These are phyloP conservation scores for Davidsoniella neocaledoniae DNA, from an alignment of 2,329 filamentous ascomycete species.

Conservation along the genomic window DNA sequence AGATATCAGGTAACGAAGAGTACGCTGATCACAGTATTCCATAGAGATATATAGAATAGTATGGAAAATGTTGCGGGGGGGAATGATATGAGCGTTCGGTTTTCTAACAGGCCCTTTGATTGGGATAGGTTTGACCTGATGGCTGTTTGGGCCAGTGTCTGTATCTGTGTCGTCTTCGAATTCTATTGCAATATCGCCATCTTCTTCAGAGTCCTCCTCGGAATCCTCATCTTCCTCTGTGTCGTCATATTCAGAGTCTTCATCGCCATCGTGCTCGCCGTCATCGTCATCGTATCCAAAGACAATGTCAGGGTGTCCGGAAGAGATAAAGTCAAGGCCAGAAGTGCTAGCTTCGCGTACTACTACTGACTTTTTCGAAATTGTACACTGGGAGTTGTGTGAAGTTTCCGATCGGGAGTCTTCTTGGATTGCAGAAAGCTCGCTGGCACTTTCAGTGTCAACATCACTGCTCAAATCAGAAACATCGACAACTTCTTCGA, in stretches of 20 bases:
- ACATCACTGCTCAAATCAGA: conserved; percentile 30
- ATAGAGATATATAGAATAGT: conserved; percentile 93
- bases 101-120: conserved; percentile 2
- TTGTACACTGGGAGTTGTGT: conserved; percentile 19
- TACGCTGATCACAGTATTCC: conserved; percentile 95
- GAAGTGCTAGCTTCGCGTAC: conserved; percentile 39
- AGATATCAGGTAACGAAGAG: conserved; percentile 72
- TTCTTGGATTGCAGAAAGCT: conserved; percentile 19
- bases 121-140: background rate
- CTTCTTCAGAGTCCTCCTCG: background rate
- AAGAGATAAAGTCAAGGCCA: conserved; percentile 75
- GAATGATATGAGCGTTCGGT: conserved; percentile 14
- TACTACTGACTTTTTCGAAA: conserved; percentile 10
- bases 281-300: conserved; percentile 45
- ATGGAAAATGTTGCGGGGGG: conserved; percentile 34
- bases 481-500: conserved; percentile 47
- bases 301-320: conserved; percentile 43
- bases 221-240: conserved; percentile 12
- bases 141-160: background rate
- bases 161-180: background rate
- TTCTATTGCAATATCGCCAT: background rate
- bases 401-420: conserved; percentile 17
- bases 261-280: conserved; percentile 20
- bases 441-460: conserved; percentile 35
- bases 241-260: conserved; percentile 24